phyloP scores from a whole-genome alignment of 148 eudicot species.

The Polygonum aviculare region DNA sequence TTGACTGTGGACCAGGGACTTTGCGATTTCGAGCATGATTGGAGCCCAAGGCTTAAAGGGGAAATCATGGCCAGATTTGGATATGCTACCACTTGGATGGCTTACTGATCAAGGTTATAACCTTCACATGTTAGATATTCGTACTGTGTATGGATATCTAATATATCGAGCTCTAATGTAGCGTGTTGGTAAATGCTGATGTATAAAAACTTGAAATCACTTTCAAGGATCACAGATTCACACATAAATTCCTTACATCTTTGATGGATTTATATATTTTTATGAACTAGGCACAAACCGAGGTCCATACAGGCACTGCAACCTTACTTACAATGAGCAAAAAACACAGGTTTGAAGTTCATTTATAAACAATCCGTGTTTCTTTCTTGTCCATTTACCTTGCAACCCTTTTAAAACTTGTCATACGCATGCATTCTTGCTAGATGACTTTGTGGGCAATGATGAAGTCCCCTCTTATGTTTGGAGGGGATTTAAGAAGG shows the following conservation, averaged over 20 bases:
- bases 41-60: slow-evolving; percentile 68
- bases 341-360: slow-evolving; percentile 58
- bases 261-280: background rate
- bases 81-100: slow-evolving; percentile 98
- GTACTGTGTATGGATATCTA: background rate
- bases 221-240: background rate
- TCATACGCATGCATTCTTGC: background rate
- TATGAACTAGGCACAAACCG: slow-evolving; percentile 46
- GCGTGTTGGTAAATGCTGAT: background rate
- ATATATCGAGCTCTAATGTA: background rate
- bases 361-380: background rate
- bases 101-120: slow-evolving; percentile 66
- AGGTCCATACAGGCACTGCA: slow-evolving; percentile 70
- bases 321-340: slow-evolving; percentile 59
- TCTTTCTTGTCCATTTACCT: background rate
- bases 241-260: background rate
- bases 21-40: slow-evolving; percentile 69
- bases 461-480: slow-evolving; percentile 93
- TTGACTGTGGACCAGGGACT: slow-evolving; percentile 34
- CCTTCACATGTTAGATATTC: background rate
- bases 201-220: background rate
- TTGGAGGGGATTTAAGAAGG: slow-evolving; percentile 89
- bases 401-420: background rate
- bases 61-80: slow-evolving; percentile 92
- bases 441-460: slow-evolving; percentile 96